phyloP scores from a whole-genome alignment of 345 rosid species.

The Jatropha curcas region DNA sequence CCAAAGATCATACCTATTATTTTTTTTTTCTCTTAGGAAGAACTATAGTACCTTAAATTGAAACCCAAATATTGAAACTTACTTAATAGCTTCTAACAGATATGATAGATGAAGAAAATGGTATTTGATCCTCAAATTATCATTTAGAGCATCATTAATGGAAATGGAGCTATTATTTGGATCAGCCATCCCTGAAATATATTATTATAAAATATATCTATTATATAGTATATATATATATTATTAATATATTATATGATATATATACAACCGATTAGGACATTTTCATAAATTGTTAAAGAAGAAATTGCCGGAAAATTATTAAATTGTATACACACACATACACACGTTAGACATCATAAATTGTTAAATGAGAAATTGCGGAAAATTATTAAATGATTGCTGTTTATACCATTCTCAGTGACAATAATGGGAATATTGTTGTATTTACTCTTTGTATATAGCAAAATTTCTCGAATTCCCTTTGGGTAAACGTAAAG shows the following conservation, averaged over 20 bases:
- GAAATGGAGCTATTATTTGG: constrained; percentile 22
- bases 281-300: too few species aligned
- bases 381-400: too few species aligned
- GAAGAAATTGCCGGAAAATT: too few species aligned
- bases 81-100: constrained; percentile 23
- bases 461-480: not conserved
- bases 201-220: too few species aligned
- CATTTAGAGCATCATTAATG: constrained; percentile 1
- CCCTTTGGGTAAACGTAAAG: not conserved
- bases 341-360: too few species aligned
- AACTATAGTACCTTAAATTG: too few species aligned
- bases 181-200: constrained; percentile 19
- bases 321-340: too few species aligned
- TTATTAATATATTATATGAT: too few species aligned
- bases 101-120: constrained; percentile 7
- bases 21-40: too few species aligned
- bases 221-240: too few species aligned
- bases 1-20: not conserved
- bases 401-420: constrained; percentile 46
- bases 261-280: too few species aligned
- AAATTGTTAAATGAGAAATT: too few species aligned
- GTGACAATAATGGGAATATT: constrained; percentile 49
- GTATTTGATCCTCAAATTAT: constrained; percentile 14
- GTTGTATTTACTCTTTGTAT: not conserved
- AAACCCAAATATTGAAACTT: not conserved